Conservation (phyloP, 306 rosid genomes). For the Cucurbita maxima region DNA sequence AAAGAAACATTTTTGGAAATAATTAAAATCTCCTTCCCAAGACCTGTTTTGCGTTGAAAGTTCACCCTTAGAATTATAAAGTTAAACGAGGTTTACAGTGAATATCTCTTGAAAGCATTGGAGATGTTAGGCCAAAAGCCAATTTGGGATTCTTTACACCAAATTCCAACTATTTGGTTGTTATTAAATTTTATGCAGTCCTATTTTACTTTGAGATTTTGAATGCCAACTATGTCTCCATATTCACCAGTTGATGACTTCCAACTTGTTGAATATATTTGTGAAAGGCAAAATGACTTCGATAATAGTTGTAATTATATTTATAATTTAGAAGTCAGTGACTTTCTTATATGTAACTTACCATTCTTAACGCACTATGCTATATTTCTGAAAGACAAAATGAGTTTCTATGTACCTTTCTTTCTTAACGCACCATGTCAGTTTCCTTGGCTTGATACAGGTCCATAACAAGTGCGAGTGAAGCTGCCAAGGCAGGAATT, state of each 20-base stretch:
- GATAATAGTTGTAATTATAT: not conserved
- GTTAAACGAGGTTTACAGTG: not conserved
- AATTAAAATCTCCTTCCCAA: not conserved
- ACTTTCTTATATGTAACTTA: not conserved
- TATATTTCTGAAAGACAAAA: not conserved
- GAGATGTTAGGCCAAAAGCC: not conserved
- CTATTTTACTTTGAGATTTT: not conserved
- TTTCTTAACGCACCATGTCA: not conserved
- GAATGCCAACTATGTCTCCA: not conserved
- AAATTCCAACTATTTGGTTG: not conserved
- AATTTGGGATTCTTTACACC: not conserved
- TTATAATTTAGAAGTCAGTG: not conserved
- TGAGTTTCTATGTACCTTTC: not conserved
- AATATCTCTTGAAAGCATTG: not conserved
- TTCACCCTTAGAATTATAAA: not conserved
- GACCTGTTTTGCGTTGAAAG: not conserved
- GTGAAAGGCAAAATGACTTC: not conserved
- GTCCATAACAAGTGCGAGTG: conserved; percentile 26
- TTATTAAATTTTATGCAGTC: not conserved
- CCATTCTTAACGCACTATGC: not conserved
- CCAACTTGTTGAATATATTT: not conserved
- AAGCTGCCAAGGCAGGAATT: conserved; percentile 39
- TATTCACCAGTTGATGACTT: not conserved
- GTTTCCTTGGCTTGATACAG: conserved; percentile 10
- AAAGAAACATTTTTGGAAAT: not conserved